A percentile compares a stretch with the other conserved stretches of the same genome.
phyloP scores from a whole-genome alignment of 768 basidiomycete genomes.

The Xerocomellus intermedius region DNA sequence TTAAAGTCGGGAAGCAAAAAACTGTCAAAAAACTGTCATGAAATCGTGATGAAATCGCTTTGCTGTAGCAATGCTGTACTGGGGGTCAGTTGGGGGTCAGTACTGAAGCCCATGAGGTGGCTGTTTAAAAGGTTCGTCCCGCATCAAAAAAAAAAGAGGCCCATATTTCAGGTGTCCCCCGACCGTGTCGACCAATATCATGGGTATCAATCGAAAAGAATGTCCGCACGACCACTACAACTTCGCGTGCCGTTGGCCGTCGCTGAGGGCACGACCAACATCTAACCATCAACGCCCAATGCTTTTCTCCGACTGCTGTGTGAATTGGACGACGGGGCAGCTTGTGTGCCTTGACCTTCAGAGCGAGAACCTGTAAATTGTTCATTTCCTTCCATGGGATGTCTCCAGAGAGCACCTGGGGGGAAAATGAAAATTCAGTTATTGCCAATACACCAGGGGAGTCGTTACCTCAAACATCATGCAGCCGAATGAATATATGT shows the following conservation, averaged over 20 bases:
- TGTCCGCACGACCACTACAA: neutral
- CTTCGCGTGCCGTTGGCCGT: neutral
- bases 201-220: neutral
- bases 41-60: too few relatives aligned
- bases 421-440: neutral
- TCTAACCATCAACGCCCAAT: conserved; percentile 2
- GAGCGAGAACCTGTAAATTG: neutral
- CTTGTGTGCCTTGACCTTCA: neutral
- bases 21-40: too few relatives aligned
- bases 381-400: conserved; percentile 6
- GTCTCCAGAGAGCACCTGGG: conserved; percentile 1
- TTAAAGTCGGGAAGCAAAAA: too few relatives aligned
- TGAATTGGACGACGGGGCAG: neutral
- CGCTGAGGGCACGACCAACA: neutral
- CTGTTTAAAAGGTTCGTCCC: too few relatives aligned
- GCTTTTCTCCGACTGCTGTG: neutral
- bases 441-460: too few relatives aligned
- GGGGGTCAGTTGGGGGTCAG: too few relatives aligned
- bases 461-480: neutral
- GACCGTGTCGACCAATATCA: neutral
- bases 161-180: neutral
- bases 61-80: too few relatives aligned
- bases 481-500: conserved; percentile 4
- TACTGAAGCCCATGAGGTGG: too few relatives aligned
- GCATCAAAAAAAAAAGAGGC: neutral